Evolutionary conservation across 139 green algal species (phyloP).

Genomic region (Chlamydomonas schloesseri): DNA sequence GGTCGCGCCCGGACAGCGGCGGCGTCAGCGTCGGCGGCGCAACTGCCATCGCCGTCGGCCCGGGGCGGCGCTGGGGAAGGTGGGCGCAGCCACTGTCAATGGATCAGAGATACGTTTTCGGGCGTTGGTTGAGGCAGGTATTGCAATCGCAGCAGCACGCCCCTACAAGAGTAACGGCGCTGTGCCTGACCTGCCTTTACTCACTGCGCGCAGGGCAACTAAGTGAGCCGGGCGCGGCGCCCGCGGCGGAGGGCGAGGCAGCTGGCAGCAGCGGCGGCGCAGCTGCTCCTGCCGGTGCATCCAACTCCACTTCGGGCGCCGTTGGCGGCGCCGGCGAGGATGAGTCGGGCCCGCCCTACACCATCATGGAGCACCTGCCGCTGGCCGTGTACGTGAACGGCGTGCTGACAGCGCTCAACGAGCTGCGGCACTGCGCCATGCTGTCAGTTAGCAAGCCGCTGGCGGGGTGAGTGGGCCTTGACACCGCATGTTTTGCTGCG

Average conservation of each 20-base stretch:
- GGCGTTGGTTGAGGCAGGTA: too few species aligned
- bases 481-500: too few species aligned
- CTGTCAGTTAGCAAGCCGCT: constrained; percentile 36
- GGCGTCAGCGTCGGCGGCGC: neutral
- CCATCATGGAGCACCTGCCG: constrained; percentile 91
- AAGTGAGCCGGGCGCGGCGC: neutral
- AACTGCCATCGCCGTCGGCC: too few species aligned
- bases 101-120: too few species aligned
- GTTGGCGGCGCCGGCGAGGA: constrained; percentile 28
- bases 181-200: too few species aligned
- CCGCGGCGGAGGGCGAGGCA: neutral
- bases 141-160: too few species aligned
- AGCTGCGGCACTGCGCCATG: constrained; percentile 94
- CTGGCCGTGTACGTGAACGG: constrained; percentile 94
- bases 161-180: too few species aligned
- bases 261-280: neutral
- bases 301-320: too few species aligned
- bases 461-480: constrained; percentile 1
- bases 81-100: too few species aligned
- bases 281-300: too few species aligned
- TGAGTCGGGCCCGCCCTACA: constrained; percentile 74
- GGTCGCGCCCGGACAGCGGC: constrained; percentile 12
- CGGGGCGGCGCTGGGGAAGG: too few species aligned
- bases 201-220: too few species aligned
- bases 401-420: constrained; percentile 92